A percentile compares a stretch with the other conserved stretches of the same genome.
Evolutionary conservation across 208 protist species (phyloP).

Genomic region (Acanthamoeba rhysodes): DNA sequence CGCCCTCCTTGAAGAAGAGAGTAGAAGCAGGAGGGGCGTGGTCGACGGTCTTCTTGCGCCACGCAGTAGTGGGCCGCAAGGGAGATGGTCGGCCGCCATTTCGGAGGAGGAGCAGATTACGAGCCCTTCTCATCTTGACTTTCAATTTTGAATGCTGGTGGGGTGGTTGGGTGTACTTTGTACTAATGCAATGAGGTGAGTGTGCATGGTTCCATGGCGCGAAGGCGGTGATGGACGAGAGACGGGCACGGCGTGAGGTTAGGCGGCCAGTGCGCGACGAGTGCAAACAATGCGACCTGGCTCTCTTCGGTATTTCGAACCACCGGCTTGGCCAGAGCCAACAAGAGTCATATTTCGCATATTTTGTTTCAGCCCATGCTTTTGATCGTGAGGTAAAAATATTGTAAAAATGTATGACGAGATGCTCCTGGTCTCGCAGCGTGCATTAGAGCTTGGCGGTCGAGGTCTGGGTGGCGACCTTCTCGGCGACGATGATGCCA

Average conservation of each 20-base stretch:
- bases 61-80: background rate
- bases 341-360: background rate
- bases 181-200: too few relatives aligned
- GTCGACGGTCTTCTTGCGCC: background rate
- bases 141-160: too few relatives aligned
- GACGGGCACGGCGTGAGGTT: too few relatives aligned
- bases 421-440: too few relatives aligned
- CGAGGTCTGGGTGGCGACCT: background rate
- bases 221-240: too few relatives aligned
- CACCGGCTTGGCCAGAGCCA: background rate
- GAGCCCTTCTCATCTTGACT: background rate
- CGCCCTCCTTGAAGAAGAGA: background rate
- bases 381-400: too few relatives aligned
- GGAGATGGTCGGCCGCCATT: background rate
- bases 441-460: too few relatives aligned
- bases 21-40: background rate
- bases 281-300: background rate
- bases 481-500: slow-evolving; percentile 51
- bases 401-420: too few relatives aligned
- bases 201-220: too few relatives aligned
- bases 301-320: background rate
- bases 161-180: too few relatives aligned
- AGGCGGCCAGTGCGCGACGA: background rate
- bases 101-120: background rate
- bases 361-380: too few relatives aligned